Evolutionary conservation across 176 grass and related monocot species (phyloP), one percentile per base, ranked within the genome.

Genomic region (Carex myosuroides): DNA sequence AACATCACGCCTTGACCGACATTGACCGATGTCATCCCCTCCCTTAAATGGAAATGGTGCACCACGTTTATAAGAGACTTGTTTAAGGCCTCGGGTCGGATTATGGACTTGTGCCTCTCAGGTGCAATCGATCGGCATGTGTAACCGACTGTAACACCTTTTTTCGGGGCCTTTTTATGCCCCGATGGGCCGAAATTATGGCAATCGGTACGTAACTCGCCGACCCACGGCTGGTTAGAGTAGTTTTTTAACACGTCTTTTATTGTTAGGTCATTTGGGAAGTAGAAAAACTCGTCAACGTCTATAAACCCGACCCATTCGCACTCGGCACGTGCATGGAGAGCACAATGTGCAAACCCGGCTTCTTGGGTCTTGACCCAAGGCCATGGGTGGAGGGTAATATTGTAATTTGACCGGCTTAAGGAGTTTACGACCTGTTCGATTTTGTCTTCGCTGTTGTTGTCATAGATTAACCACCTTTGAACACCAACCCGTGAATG

Each of bases 281-380:
- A 93, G 81, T 99, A 89, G 24, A 99, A 78, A 61, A 99, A 99
- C 78, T 99, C 96, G 0, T 99, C 96, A 0, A 99, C 78, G 22
- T 99, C 96, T 3, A 99, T 95, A 83, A 99, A 99, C 33, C 93
- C 96, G 35, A 92, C 88, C 96, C 96, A 99, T 41, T 91, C 83
- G 14, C 96, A 99, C 48, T 89, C 90, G 32, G 91, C 88, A 35
- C 91, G 88, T 8, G 96, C 86, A 42, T 67, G 89, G 69, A 99
- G 91, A 35, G 96, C 93, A 63, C 96, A 99, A 85, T 99, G 91
- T 12, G 93, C 96, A 54, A 99, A 99, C 7, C 96, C 96, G 78
- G 93, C 96, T 80, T 99, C 96, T 32, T 99, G 96, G 17, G 96
- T 92, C 86, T 99, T 99, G 80, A 95, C 80, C 96, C 96, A 99